These are phyloP conservation scores for Stachybotrys elegans DNA, from an alignment of 2,329 filamentous ascomycete genomes.

Conservation along the genomic window DNA sequence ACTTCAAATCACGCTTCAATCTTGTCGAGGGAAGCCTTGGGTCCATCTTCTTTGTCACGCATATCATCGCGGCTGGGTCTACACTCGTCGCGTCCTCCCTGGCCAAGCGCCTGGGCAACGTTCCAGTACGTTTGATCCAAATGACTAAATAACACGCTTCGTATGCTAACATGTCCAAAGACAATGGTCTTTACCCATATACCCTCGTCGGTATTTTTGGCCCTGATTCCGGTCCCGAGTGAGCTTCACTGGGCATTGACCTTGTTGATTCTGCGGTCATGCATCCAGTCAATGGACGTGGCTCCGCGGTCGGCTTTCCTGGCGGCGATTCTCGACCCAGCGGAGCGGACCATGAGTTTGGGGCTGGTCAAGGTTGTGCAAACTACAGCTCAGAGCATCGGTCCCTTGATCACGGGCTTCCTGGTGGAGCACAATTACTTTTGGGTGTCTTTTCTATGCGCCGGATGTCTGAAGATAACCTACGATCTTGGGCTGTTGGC, in stretches of 20 bases:
- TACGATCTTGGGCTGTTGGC: slow-evolving; percentile 57
- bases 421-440: slow-evolving; percentile 51
- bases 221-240: slow-evolving; percentile 55
- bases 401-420: slow-evolving; percentile 60
- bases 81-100: slow-evolving; percentile 50
- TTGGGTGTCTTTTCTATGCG: slow-evolving; percentile 59
- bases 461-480: slow-evolving; percentile 54
- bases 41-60: slow-evolving; percentile 49
- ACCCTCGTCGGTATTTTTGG: slow-evolving; percentile 61
- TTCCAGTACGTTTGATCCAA: slow-evolving; percentile 48
- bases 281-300: slow-evolving; percentile 63
- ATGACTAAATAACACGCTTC: slow-evolving; percentile 3
- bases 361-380: slow-evolving; percentile 66
- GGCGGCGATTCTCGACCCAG: slow-evolving; percentile 56
- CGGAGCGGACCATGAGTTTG: slow-evolving; percentile 67
- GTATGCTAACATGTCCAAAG: slow-evolving; percentile 21
- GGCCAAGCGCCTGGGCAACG: slow-evolving; percentile 53
- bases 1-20: slow-evolving; percentile 43
- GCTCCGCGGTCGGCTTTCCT: slow-evolving; percentile 67
- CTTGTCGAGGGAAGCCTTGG: slow-evolving; percentile 47
- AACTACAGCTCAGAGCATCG: slow-evolving; percentile 56
- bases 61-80: slow-evolving; percentile 44
- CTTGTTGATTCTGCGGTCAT: slow-evolving; percentile 58
- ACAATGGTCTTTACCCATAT: slow-evolving; percentile 75
- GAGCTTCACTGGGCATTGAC: slow-evolving; percentile 48